Base-by-base conservation (phyloP, 306 rosid species). In the Dalbergia oliveri region DNA sequence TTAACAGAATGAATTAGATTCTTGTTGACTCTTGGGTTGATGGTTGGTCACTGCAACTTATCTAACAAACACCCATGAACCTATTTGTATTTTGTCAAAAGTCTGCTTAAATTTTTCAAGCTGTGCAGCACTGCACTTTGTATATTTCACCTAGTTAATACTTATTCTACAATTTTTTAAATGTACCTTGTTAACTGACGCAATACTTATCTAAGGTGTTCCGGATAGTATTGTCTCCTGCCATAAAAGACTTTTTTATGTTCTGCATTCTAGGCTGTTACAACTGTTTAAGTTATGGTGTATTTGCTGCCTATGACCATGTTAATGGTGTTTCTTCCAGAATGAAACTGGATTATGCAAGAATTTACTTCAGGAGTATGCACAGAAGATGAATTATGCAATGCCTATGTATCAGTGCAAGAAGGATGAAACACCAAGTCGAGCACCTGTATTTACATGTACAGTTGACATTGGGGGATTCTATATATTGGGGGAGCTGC, bases 341-440 rank as follows among this genome's bases (percentile, higher is more conserved):
- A 94, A 91, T 79, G 98, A 95, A 86, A 93, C 95, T 50, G 99
- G 99, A 85, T 80, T 95, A 4, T 95, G 99, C 97, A 95, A 95
- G 87, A 95, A 95, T 87, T 88, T 95, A 83, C 99, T 95, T 63
- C 99, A 95, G 87, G 99, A 95, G 81, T 95, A 93, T 83, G 98
- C 99, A 4, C 99, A 95, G 82, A 95, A 95, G 88, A 95, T 91
- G 99, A 95, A 90, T 78, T 95, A 86, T 77, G 98, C 99, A 26
- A 91, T 93, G 84, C 99, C 99, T 14, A 35, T 77, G 58, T 95
- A 95, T 85, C 85, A 76, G 63, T 90, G 94, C 85, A 86, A 80
- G 83, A 90, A 82, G 86, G 97, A 88, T 54, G 93, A 88, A 64
- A 75, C 83, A 58, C 82, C 92, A 3, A 87, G 91, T 60, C 85